Percentiles rank a stretch among this genome's conserved stretches.
These are phyloP conservation scores for Penicillium maclennaniae DNA, from an alignment of 495 filamentous ascomycete species.

Conservation along the genomic window DNA sequence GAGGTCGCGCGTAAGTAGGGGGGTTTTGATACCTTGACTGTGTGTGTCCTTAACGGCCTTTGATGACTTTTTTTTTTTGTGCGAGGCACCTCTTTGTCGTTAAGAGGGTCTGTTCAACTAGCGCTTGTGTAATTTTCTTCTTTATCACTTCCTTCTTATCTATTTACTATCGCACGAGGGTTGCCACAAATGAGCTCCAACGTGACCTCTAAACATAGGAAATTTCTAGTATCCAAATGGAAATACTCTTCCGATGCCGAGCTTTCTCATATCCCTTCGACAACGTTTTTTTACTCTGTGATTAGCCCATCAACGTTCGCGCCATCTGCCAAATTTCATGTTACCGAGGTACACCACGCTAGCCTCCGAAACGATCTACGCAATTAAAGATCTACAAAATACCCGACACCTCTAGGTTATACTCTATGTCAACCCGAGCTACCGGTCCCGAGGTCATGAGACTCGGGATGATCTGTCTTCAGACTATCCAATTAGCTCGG, in stretches of 20 bases:
- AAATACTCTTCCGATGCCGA: not conserved
- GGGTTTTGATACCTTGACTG: not conserved
- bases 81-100: not conserved
- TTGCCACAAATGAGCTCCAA: not conserved
- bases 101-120: not conserved
- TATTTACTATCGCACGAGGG: not conserved
- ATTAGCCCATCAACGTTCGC: too few species aligned
- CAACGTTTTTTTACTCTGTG: too few species aligned
- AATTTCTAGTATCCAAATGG: not conserved
- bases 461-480: not conserved
- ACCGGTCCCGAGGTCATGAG: not conserved
- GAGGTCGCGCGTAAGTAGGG: constrained; percentile 24
- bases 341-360: not conserved
- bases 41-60: constrained; percentile 6
- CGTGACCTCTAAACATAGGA: not conserved
- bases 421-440: not conserved
- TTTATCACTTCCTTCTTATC: not conserved
- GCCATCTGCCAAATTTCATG: not conserved
- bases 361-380: not conserved
- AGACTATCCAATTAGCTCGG: not conserved
- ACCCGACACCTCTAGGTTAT: not conserved
- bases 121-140: not conserved
- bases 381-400: not conserved
- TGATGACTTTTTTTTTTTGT: not conserved
- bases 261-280: too few species aligned